Conservation (phyloP, 139 green algal species). For the Picochlorum sp. region DNA sequence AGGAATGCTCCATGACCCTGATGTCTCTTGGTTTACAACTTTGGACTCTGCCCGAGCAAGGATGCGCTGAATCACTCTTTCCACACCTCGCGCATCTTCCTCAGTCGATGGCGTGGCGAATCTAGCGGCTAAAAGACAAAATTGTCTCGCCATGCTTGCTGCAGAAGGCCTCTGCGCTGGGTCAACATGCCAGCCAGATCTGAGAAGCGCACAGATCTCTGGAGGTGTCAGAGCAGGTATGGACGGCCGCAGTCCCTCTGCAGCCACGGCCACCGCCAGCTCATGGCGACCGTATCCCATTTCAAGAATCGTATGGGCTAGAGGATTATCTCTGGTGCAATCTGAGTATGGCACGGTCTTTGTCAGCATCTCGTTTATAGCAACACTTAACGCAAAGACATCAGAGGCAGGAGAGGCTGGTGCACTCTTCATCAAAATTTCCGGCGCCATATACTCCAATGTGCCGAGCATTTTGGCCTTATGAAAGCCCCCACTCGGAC, state of each 20-base stretch:
- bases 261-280: slow-evolving; percentile 66
- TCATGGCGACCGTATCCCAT: slow-evolving; percentile 81
- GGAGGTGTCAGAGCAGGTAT: slow-evolving; percentile 29
- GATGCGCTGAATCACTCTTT: too few species aligned
- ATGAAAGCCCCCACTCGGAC: slow-evolving; percentile 66
- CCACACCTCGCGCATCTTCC: too few species aligned
- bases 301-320: slow-evolving; percentile 80
- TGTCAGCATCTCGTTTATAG: slow-evolving; percentile 54
- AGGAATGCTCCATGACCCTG: neutral
- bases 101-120: neutral
- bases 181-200: slow-evolving; percentile 49
- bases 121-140: neutral
- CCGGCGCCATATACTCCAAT: slow-evolving; percentile 85
- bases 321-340: slow-evolving; percentile 75
- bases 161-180: slow-evolving; percentile 37
- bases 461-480: slow-evolving; percentile 62
- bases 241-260: slow-evolving; percentile 70
- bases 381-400: slow-evolving; percentile 69
- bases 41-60: neutral
- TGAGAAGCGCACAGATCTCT: slow-evolving; percentile 36
- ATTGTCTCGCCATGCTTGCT: slow-evolving; percentile 27
- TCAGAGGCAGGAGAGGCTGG: slow-evolving; percentile 45
- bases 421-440: slow-evolving; percentile 49
- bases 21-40: neutral
- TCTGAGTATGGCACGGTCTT: slow-evolving; percentile 55